phyloP scores from a whole-genome alignment of 768 basidiomycete species.

The Tephrocybe sp. region DNA sequence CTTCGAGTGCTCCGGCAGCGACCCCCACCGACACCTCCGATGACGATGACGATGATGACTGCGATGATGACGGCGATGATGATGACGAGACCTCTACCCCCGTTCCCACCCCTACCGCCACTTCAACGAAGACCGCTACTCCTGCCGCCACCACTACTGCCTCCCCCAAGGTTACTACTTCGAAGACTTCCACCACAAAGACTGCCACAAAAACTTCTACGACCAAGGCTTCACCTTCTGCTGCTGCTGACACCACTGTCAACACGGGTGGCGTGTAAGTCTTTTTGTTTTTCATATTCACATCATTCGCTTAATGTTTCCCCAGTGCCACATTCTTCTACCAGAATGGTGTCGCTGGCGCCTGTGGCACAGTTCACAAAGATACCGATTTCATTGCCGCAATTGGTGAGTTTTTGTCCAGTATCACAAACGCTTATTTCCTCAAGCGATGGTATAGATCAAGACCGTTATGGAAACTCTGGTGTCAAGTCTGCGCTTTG shows the following conservation, averaged over 20 bases:
- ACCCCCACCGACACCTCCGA: slow-evolving; percentile 29
- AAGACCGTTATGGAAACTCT: slow-evolving; percentile 48
- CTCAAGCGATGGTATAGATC: slow-evolving; percentile 36
- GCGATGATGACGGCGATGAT: slow-evolving; percentile 23
- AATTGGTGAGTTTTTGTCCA: slow-evolving; percentile 45
- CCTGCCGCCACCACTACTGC: background rate
- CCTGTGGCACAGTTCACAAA: slow-evolving; percentile 64
- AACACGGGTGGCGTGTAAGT: slow-evolving; percentile 49
- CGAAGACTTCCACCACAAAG: slow-evolving; percentile 13
- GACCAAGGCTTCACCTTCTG: slow-evolving; percentile 12
- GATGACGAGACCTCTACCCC: slow-evolving; percentile 20
- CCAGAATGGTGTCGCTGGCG: slow-evolving; percentile 74
- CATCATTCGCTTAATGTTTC: slow-evolving; percentile 1
- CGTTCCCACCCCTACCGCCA: slow-evolving; percentile 7
- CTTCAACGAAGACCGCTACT: background rate
- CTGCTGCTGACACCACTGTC: slow-evolving; percentile 18
- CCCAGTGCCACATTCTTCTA: slow-evolving; percentile 64
- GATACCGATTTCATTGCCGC: slow-evolving; percentile 66
- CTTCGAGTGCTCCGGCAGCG: slow-evolving; percentile 22
- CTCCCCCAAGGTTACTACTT: slow-evolving; percentile 17
- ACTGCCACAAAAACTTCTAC: slow-evolving; percentile 11
- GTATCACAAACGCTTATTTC: background rate
- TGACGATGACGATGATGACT: slow-evolving; percentile 35
- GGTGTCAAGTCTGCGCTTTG: slow-evolving; percentile 56
- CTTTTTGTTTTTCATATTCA: background rate